These are phyloP conservation scores for Cutaneotrichosporon spelunceum DNA, from an alignment of 1,284 basidiomycete species.

Conservation along the genomic window DNA sequence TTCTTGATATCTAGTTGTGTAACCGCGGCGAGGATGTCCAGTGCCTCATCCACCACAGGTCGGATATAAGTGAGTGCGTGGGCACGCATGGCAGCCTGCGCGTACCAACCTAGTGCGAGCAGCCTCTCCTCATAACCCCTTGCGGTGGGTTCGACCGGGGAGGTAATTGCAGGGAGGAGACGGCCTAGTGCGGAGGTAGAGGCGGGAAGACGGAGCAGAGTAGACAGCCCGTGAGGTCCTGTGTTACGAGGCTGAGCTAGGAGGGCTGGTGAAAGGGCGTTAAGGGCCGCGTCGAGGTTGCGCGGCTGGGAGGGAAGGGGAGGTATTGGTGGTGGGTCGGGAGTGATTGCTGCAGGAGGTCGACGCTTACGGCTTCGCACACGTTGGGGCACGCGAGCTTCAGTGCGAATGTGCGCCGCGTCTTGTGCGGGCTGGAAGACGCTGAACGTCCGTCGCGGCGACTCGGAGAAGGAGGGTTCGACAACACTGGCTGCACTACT, in stretches of 20 bases:
- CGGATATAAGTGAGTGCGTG: constrained; percentile 4
- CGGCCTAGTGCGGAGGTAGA: not conserved
- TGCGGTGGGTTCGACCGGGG: not conserved
- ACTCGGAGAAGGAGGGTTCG: not conserved
- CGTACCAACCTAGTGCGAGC: not conserved
- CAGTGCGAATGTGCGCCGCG: not conserved
- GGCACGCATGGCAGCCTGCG: not conserved
- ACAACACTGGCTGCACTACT: constrained; percentile 1
- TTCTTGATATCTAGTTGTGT: not conserved
- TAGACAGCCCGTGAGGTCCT: not conserved
- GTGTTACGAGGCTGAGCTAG: not conserved
- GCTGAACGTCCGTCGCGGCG: not conserved
- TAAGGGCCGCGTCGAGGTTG: constrained; percentile 5
- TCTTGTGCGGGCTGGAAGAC: not conserved
- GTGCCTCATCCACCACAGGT: not conserved
- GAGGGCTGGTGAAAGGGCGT: not conserved
- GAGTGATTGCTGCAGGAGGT: not conserved
- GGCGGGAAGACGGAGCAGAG: constrained; percentile 1
- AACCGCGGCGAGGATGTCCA: not conserved
- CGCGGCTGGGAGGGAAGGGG: not conserved
- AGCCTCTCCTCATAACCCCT: not conserved
- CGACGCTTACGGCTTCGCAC: not conserved
- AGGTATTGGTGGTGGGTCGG: not conserved
- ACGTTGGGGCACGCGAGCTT: not conserved
- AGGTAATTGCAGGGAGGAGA: not conserved